Conservation (phyloP, 805 yeast genomes). For the Yamadazyma ubonensis region DNA sequence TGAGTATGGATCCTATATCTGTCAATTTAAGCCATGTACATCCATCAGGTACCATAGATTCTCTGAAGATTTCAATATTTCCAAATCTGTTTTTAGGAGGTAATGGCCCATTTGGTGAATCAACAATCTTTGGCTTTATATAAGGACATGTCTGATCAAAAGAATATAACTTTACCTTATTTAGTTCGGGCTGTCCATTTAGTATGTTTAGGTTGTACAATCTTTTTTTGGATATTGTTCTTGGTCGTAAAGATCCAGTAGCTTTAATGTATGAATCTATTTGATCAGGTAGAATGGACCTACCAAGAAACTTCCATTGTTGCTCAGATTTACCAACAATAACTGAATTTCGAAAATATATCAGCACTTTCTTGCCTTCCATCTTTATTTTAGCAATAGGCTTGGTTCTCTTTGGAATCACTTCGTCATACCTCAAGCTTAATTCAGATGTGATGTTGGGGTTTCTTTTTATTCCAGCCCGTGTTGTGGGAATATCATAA, state of each 20-base stretch:
- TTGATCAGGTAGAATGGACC: slow-evolving; percentile 25
- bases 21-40: slow-evolving; percentile 29
- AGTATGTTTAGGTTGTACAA: slow-evolving; percentile 18
- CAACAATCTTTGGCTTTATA: slow-evolving; percentile 14
- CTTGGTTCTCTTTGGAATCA: slow-evolving; percentile 13
- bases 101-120: slow-evolving; percentile 4
- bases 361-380: slow-evolving; percentile 15
- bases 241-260: slow-evolving; percentile 18
- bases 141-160: slow-evolving; percentile 31
- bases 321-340: slow-evolving; percentile 29
- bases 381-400: slow-evolving; percentile 19
- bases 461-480: slow-evolving; percentile 25
- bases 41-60: slow-evolving; percentile 29
- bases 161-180: slow-evolving; percentile 22
- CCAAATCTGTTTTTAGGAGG: slow-evolving; percentile 32
- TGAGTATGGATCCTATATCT: slow-evolving; percentile 21
- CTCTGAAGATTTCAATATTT: slow-evolving; percentile 29
- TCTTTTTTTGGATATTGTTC: slow-evolving; percentile 23
- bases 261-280: slow-evolving; percentile 19
- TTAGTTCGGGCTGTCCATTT: slow-evolving; percentile 19
- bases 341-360: slow-evolving; percentile 23
- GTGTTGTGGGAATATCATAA: slow-evolving; percentile 23
- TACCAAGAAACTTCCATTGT: slow-evolving; percentile 36
- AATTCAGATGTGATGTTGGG: slow-evolving; percentile 26
- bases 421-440: slow-evolving; percentile 29